Evolutionary conservation across 1,284 basidiomycete genomes (phyloP).

Genomic region (Mycena sp.): DNA sequence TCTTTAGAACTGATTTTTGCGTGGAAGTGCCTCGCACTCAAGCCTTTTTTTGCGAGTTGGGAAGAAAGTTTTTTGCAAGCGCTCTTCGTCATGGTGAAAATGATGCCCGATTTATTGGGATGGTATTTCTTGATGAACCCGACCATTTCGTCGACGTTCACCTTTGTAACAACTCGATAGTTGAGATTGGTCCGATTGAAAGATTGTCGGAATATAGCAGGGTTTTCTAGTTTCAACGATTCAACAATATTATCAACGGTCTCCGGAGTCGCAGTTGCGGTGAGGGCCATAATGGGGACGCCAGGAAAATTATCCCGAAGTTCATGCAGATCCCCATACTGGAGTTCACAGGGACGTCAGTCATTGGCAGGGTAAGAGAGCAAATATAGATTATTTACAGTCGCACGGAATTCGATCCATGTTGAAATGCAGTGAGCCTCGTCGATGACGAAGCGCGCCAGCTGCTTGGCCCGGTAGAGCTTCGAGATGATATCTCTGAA

Average conservation of each 20-base stretch:
- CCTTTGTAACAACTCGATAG: constrained; percentile 82
- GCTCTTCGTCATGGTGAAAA: constrained; percentile 83
- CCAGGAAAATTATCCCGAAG: constrained; percentile 73
- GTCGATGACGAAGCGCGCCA: constrained; percentile 94
- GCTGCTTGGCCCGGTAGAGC: constrained; percentile 62
- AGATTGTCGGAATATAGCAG: constrained; percentile 78
- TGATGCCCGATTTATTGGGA: constrained; percentile 78
- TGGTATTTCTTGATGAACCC: constrained; percentile 75
- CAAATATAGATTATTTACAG: constrained; percentile 58
- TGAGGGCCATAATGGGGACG: constrained; percentile 95
- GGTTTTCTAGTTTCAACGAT: constrained; percentile 71
- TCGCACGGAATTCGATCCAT: constrained; percentile 87
- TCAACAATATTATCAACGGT: constrained; percentile 84
- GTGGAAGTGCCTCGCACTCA: constrained; percentile 88
- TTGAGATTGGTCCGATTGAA: constrained; percentile 94
- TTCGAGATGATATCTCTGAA: constrained; percentile 65
- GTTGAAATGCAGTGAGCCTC: constrained; percentile 93
- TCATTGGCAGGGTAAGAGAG: neutral
- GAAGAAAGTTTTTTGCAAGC: constrained; percentile 63
- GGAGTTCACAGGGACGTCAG: constrained; percentile 18
- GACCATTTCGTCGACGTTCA: constrained; percentile 73
- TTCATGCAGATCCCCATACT: neutral
- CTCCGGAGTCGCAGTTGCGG: constrained; percentile 89
- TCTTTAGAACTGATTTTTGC: constrained; percentile 86
- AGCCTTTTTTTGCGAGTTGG: constrained; percentile 62